Evolutionary conservation across 352 stramenopile genomes (phyloP), one percentile per base, ranked within the genome.

Genomic region (Phytophthora litchii): DNA sequence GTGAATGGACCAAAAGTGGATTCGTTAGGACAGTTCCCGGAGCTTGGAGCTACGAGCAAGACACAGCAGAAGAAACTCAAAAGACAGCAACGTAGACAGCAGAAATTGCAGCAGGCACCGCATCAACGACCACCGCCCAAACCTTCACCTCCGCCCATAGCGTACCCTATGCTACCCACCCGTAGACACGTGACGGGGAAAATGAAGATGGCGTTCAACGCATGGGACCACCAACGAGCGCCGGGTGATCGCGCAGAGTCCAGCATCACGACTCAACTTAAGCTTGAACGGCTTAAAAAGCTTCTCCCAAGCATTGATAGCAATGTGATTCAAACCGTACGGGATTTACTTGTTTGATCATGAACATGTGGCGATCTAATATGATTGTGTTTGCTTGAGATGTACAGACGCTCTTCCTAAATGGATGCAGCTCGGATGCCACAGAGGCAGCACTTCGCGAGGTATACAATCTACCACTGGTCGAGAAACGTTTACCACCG

Each of bases 331-430:
- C 66, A 80, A 53, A 80, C 82, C 16, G 82, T 89, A 67, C 37
- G 54, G 17, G 23, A 23, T 5, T 38, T 40, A 0, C 4, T 55
- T 29, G 19, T 31, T 21, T 54, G 3, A 1, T 41, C 44, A 6
- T 23, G 12, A 35, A 0, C 34, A 4, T 17, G 17, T 59, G 10
- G 16, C 13, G 14, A 25, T 38, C 23, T 72, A 44, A 38, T 60
- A 31, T 72, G 16, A 47, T 23, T 11, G 34, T 14, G 44, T 34
- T 47, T 63, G 16, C 40, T 27, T 46, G 11, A 25, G 63, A 23
- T 69, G 31, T 42, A 38, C 60, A 91, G 82, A 88, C 79, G 16
- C 88, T 89, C 32, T 80, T 79, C 51, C 42, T 91, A 8, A 91
- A 91, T 54, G 70, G 71, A 14, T 75, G 70, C 42, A 91, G 72